Conservation (phyloP, 2,329 filamentous ascomycete species). For the Pseudopithomyces chartarum region DNA sequence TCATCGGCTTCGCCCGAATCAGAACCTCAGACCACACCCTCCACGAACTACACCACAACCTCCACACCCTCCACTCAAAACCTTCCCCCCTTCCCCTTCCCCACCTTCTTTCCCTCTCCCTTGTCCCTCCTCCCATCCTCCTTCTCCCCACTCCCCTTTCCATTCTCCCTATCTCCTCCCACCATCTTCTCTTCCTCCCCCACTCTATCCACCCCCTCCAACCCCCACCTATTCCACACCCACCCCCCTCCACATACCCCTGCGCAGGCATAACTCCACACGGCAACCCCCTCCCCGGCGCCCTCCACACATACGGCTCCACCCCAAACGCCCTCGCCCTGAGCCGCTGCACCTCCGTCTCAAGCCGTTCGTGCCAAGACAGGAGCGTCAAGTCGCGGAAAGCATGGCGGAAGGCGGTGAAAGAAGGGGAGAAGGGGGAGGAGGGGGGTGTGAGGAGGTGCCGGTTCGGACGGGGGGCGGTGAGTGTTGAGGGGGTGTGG, state of each 20-base stretch:
- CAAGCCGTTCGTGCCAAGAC: slow-evolving; percentile 49
- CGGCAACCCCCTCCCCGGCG: slow-evolving; percentile 7
- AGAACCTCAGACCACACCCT: too few relatives aligned
- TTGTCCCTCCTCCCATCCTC: too few relatives aligned
- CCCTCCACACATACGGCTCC: slow-evolving; percentile 36
- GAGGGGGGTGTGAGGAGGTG: slow-evolving; percentile 35
- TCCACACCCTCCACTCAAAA: too few relatives aligned
- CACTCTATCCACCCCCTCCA: slow-evolving; percentile 5
- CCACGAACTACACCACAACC: too few relatives aligned
- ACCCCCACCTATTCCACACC: slow-evolving; percentile 9
- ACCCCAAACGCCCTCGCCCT: slow-evolving; percentile 17
- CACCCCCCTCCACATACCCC: slow-evolving; percentile 8
- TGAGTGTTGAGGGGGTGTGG: slow-evolving; percentile 9
- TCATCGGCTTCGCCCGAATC: too few relatives aligned
- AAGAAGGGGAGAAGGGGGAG: slow-evolving; percentile 40
- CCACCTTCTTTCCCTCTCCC: too few relatives aligned
- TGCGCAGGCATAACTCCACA: slow-evolving; percentile 4
- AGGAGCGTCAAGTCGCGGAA: slow-evolving; percentile 49
- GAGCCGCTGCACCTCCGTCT: slow-evolving; percentile 21
- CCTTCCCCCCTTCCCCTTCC: too few relatives aligned
- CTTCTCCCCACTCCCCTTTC: not conserved
- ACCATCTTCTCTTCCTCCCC: not conserved
- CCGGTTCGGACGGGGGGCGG: slow-evolving; percentile 16
- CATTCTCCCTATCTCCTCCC: not conserved
- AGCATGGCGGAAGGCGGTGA: slow-evolving; percentile 42